Conservation (phyloP, 495 filamentous ascomycete genomes). For the Talaromyces thailandensis region DNA sequence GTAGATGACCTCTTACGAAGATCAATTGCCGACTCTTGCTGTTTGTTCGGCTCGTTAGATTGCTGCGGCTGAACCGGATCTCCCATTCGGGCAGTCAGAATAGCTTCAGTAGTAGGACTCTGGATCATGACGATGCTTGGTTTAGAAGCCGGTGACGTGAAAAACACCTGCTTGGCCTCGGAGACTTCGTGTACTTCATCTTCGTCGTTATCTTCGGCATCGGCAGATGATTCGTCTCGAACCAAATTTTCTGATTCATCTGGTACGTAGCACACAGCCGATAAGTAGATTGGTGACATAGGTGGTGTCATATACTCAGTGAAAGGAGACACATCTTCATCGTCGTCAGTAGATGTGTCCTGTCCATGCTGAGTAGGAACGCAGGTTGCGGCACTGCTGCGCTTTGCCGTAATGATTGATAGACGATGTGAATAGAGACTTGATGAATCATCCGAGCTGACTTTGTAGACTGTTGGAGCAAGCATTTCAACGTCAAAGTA, state of each 20-base stretch:
- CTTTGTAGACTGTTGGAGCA: not conserved
- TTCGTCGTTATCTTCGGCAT: not conserved
- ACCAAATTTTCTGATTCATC: not conserved
- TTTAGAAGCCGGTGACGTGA: not conserved
- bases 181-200: conserved; percentile 1
- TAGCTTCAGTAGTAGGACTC: not conserved
- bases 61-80: not conserved
- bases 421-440: conserved; percentile 10
- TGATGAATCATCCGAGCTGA: not conserved
- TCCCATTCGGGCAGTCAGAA: conserved; percentile 1
- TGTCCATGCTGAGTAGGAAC: not conserved
- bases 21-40: not conserved
- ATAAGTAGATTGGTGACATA: conserved; percentile 25
- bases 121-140: conserved; percentile 3
- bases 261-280: conserved; percentile 25
- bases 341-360: conserved; percentile 15
- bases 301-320: conserved; percentile 23
- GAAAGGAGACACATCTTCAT: conserved; percentile 31
- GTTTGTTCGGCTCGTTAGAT: not conserved
- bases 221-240: not conserved
- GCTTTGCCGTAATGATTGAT: conserved; percentile 34
- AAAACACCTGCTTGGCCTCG: conserved; percentile 2
- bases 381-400: conserved; percentile 27
- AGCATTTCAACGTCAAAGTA: not conserved
- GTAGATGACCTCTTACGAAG: conserved; percentile 1